Conservation (phyloP, 331 rosid species). For the Stylosanthes scabra region DNA sequence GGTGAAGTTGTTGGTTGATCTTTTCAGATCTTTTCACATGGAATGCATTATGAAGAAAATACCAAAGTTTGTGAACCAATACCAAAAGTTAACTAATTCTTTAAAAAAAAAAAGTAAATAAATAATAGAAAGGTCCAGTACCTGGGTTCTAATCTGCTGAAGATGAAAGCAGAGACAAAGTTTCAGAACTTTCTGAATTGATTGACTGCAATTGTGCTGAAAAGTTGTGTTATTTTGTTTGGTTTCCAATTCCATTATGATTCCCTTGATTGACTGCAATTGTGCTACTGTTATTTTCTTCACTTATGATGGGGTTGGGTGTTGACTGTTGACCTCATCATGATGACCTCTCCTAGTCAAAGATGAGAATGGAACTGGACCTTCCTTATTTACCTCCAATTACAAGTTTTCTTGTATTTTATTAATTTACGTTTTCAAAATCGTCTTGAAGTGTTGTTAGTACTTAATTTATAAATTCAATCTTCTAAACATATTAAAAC, state of each 20-base stretch:
- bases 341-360: too few relatives aligned
- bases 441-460: too few relatives aligned
- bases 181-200: background rate
- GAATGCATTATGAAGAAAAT: background rate
- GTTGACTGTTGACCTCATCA: background rate
- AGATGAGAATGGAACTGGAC: too few relatives aligned
- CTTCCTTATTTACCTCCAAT: too few relatives aligned
- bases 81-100: background rate
- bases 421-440: too few relatives aligned
- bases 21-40: conserved; percentile 12
- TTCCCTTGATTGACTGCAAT: background rate
- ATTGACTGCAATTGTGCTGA: background rate
- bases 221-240: background rate
- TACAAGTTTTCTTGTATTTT: too few relatives aligned
- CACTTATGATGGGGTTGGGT: background rate
- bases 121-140: background rate
- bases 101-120: too few relatives aligned
- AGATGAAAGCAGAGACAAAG: background rate
- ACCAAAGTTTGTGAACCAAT: background rate
- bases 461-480: too few relatives aligned
- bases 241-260: background rate
- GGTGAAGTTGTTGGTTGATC: conserved; percentile 30
- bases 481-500: too few relatives aligned
- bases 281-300: background rate
- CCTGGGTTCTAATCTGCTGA: background rate